Base-by-base conservation (phyloP, 2,329 filamentous ascomycete genomes). In the Clarireedia monteithiana region DNA sequence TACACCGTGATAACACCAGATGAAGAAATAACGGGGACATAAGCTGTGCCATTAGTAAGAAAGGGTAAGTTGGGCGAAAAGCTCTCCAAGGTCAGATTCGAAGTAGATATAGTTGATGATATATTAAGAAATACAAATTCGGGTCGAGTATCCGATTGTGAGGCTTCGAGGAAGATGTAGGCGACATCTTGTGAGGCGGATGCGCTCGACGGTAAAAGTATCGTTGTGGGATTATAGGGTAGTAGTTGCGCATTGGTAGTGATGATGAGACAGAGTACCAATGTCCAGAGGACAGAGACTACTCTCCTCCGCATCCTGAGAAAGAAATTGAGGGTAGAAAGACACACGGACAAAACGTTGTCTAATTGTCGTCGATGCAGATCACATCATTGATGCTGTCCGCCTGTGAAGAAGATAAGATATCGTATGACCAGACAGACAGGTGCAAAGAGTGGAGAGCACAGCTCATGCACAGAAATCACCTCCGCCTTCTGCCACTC, bases 161-260 rank as follows among this genome's bases (percentile, higher is more conserved):
- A 69, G 65, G 68, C 76, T 64, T 67, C 74, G 39, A 76, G 36
- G 64, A 96, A 84, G 61, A 92, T 77, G 70, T 94, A 95, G 58
- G 84, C 83, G 34, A 81, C 68, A 17, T 81, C 75, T 59, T 71
- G 69, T 53, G 74, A 73, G 23, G 73, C 70, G 59, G 79, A 75
- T 53, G 75, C 69, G 56, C 71, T 67, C 6, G 79, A 75, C 15
- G 72, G 70, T 47, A 83, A 77, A 57, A 92, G 79, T 52, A 95
- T 78, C 30, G 81, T 83, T 0, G 90, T 90, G 2, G 89, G 87
- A 55, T 85, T 84, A 74, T 95, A 95, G 26, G 89, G 90, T 52
- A 90, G 77, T 49, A 69, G 70, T 64, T 77, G 74, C 51, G 77
- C 54, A 27, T 53, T 24, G 44, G 47, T 55, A 4, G 38, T 23